Percentiles rank a stretch among this genome's conserved stretches.
Evolutionary conservation across 192 early-diverging fungal genomes (phyloP).

Genomic region (Umbelopsis sp.): DNA sequence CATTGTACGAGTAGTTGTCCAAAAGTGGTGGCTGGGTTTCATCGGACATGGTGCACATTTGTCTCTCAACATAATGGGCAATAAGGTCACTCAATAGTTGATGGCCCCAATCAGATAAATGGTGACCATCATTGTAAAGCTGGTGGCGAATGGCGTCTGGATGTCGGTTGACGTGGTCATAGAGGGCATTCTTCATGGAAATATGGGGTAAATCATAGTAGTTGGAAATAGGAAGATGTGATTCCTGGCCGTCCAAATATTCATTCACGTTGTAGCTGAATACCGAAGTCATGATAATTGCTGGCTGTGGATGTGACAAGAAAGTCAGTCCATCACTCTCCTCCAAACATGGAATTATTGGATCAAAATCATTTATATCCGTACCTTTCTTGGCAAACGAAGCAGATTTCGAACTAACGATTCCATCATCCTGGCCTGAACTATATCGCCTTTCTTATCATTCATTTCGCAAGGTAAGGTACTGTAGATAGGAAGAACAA

Average conservation of each 20-base stretch:
- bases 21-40: neutral
- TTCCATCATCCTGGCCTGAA: slow-evolving; percentile 24
- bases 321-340: neutral
- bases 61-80: slow-evolving; percentile 19
- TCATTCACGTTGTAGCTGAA: slow-evolving; percentile 25
- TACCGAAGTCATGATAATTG: slow-evolving; percentile 11
- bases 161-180: slow-evolving; percentile 17
- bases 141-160: neutral
- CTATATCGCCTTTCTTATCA: neutral
- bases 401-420: slow-evolving; percentile 20
- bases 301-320: neutral
- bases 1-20: neutral
- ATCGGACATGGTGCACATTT: slow-evolving; percentile 14
- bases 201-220: slow-evolving; percentile 24
- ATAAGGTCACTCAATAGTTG: slow-evolving; percentile 9
- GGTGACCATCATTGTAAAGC: slow-evolving; percentile 20
- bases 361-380: too few relatives aligned
- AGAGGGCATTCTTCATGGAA: slow-evolving; percentile 23
- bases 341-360: too few relatives aligned
- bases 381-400: slow-evolving; percentile 23
- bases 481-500: neutral
- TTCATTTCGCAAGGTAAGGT: slow-evolving; percentile 14
- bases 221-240: slow-evolving; percentile 23
- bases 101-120: slow-evolving; percentile 17
- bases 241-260: slow-evolving; percentile 23